Percentiles rank a stretch among this genome's conserved stretches.
Evolutionary conservation across 176 grass and related monocot species (phyloP).

Genomic region (Carex littledalei): DNA sequence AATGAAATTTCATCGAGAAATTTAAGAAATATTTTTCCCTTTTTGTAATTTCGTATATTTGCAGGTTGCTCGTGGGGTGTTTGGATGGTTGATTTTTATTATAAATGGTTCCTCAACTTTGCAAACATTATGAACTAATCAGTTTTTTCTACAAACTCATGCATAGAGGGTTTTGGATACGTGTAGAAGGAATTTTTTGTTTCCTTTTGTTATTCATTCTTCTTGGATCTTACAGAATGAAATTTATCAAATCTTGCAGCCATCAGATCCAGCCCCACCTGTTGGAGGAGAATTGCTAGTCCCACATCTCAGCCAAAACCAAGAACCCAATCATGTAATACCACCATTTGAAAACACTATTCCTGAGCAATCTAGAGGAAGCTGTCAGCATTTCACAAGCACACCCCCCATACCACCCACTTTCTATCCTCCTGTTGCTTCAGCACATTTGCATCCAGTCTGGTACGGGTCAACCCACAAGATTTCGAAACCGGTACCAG

Average conservation of each 20-base stretch:
- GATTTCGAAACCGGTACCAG: slow-evolving; percentile 59
- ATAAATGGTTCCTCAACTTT: background rate
- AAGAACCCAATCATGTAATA: slow-evolving; percentile 32
- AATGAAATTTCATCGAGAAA: too few species aligned
- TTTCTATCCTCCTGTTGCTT: slow-evolving; percentile 45
- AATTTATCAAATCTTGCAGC: background rate
- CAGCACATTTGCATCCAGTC: slow-evolving; percentile 34
- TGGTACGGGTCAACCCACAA: slow-evolving; percentile 32
- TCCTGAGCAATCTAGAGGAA: slow-evolving; percentile 24
- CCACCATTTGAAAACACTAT: slow-evolving; percentile 8
- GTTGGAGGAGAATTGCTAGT: background rate
- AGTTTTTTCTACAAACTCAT: background rate
- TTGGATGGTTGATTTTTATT: background rate
- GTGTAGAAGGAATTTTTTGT: background rate
- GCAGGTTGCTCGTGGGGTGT: too few species aligned
- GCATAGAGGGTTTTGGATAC: too few species aligned
- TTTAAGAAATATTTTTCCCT: too few species aligned
- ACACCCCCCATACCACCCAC: slow-evolving; percentile 17
- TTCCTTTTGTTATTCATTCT: background rate
- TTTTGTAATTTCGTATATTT: too few species aligned
- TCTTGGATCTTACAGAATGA: background rate
- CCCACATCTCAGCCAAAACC: slow-evolving; percentile 35
- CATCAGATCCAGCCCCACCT: background rate
- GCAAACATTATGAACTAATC: background rate
- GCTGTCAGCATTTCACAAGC: slow-evolving; percentile 14